A percentile compares a stretch with the other conserved stretches of the same genome.
Evolutionary conservation across 2,329 filamentous ascomycete species (phyloP).

Genomic region (Ophiostoma populinum): DNA sequence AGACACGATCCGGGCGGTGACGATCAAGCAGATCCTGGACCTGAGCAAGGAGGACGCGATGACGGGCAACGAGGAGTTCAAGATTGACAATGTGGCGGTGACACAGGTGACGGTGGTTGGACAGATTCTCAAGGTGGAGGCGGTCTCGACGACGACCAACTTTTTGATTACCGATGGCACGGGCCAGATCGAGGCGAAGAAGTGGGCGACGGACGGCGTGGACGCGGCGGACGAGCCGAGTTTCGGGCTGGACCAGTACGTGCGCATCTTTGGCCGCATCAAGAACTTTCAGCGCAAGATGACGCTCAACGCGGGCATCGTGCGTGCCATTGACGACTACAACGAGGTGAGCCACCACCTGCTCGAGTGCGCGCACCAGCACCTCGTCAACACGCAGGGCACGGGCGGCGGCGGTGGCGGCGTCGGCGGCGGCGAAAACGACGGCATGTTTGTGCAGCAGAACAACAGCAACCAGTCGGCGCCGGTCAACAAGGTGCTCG

Average conservation of each 20-base stretch:
- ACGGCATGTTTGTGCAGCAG: slow-evolving; percentile 38
- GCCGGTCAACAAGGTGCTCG: slow-evolving; percentile 52
- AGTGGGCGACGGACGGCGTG: slow-evolving; percentile 72
- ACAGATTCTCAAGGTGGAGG: slow-evolving; percentile 72
- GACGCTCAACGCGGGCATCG: slow-evolving; percentile 62
- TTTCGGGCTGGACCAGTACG: slow-evolving; percentile 61
- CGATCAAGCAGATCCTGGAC: slow-evolving; percentile 84
- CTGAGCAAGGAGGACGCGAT: too few species aligned
- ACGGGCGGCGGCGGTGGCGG: slow-evolving; percentile 19
- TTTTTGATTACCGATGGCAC: slow-evolving; percentile 94
- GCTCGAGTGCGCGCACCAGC: slow-evolving; percentile 75
- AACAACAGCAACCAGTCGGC: slow-evolving; percentile 28
- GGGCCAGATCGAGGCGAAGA: slow-evolving; percentile 76
- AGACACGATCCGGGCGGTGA: slow-evolving; percentile 81
- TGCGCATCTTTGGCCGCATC: slow-evolving; percentile 70
- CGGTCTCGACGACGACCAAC: slow-evolving; percentile 80
- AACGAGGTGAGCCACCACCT: slow-evolving; percentile 91
- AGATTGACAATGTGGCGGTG: slow-evolving; percentile 60
- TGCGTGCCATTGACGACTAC: slow-evolving; percentile 64
- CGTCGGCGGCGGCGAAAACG: slow-evolving; percentile 20
- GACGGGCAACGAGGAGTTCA: slow-evolving; percentile 55
- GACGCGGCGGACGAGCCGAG: slow-evolving; percentile 35
- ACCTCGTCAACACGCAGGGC: slow-evolving; percentile 69
- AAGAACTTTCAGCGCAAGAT: slow-evolving; percentile 73
- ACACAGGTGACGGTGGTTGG: slow-evolving; percentile 73